A percentile compares a stretch with the other conserved stretches of the same genome.
These are phyloP conservation scores for Coniella lustricola DNA, from an alignment of 2,329 filamentous ascomycete genomes.

Conservation along the genomic window DNA sequence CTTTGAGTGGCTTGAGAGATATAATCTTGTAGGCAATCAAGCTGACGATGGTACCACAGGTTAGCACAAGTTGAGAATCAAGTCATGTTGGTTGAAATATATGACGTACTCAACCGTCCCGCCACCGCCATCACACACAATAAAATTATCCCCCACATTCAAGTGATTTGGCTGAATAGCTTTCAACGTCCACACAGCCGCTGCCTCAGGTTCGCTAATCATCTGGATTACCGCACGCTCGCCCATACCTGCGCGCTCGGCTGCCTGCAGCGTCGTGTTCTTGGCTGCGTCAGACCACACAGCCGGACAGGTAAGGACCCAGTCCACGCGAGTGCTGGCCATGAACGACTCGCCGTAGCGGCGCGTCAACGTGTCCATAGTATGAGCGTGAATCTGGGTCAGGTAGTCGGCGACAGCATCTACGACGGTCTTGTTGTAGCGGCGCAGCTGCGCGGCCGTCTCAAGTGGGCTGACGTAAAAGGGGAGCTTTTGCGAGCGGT, in stretches of 20 bases:
- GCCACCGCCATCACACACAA: conserved; percentile 57
- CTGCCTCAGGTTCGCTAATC: conserved; percentile 75
- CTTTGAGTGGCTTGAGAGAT: conserved; percentile 61
- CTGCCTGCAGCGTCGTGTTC: conserved; percentile 71
- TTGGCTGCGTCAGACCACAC: conserved; percentile 85
- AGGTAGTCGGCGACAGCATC: conserved; percentile 77
- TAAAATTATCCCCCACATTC: conserved; percentile 59
- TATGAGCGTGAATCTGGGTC: conserved; percentile 68
- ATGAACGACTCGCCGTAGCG: conserved; percentile 75
- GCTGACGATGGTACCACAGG: conserved; percentile 24
- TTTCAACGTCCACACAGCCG: conserved; percentile 72
- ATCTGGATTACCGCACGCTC: conserved; percentile 63
- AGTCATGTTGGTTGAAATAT: conserved; percentile 18
- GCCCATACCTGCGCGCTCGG: conserved; percentile 73
- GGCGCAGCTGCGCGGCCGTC: conserved; percentile 68
- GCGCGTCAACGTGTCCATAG: conserved; percentile 67
- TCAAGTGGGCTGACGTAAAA: conserved; percentile 74
- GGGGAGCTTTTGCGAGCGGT: conserved; percentile 71
- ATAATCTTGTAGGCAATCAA: conserved; percentile 78
- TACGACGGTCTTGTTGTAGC: conserved; percentile 67
- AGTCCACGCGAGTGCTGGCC: conserved; percentile 67
- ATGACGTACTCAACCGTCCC: conserved; percentile 62
- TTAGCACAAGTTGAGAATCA: not conserved
- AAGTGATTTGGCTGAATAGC: conserved; percentile 71
- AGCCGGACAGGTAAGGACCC: conserved; percentile 73